Percentiles rank a stretch among this genome's conserved stretches.
phyloP scores from a whole-genome alignment of 371 early-diverging fungal genomes.

The Circinella minor region DNA sequence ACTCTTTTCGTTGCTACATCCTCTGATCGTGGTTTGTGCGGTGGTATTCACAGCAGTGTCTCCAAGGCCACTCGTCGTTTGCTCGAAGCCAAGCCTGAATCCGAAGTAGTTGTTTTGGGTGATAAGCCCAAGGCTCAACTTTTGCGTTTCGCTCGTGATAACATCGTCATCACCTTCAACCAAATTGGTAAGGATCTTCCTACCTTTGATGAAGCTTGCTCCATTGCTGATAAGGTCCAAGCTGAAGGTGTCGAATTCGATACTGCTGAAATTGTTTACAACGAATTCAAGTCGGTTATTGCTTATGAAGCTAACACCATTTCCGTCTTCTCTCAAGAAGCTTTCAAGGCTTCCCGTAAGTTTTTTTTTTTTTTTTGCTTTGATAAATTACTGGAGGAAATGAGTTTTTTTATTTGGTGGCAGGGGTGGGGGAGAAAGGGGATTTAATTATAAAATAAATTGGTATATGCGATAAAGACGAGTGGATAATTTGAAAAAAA shows the following conservation, averaged over 20 bases:
- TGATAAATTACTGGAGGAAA: background rate
- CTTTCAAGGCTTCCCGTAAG: slow-evolving; percentile 74
- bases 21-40: slow-evolving; percentile 98
- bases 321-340: slow-evolving; percentile 67
- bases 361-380: background rate
- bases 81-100: slow-evolving; percentile 59
- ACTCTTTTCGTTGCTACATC: slow-evolving; percentile 83
- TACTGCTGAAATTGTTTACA: slow-evolving; percentile 86
- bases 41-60: slow-evolving; percentile 97
- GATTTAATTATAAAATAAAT: too few relatives aligned
- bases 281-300: slow-evolving; percentile 93
- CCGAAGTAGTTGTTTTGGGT: slow-evolving; percentile 79
- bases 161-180: slow-evolving; percentile 85
- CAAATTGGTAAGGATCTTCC: slow-evolving; percentile 92
- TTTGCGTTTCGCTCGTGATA: slow-evolving; percentile 72
- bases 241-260: slow-evolving; percentile 71
- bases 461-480: too few relatives aligned
- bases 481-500: too few relatives aligned
- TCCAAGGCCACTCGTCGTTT: slow-evolving; percentile 83
- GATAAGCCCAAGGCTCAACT: slow-evolving; percentile 95
- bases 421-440: too few relatives aligned
- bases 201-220: slow-evolving; percentile 87
- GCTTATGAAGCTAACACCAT: slow-evolving; percentile 86
- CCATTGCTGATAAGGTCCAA: slow-evolving; percentile 83
- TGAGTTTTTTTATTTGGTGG: too few relatives aligned